phyloP scores from a whole-genome alignment of 2,329 filamentous ascomycete species.

The Alternaria infectoria region DNA sequence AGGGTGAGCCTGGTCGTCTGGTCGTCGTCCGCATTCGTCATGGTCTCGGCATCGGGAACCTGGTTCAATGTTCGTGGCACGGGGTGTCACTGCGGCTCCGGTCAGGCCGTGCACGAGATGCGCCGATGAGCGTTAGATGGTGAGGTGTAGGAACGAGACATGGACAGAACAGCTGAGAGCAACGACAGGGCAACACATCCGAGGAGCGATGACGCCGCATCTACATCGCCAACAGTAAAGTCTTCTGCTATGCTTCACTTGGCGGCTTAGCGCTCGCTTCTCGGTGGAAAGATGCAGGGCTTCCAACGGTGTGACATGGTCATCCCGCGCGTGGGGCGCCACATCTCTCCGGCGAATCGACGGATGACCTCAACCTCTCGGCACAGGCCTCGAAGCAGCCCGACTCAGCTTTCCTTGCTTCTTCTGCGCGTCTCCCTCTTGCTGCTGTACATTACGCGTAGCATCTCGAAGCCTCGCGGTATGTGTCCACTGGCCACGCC shows the following conservation, averaged over 20 bases:
- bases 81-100: conserved; percentile 15
- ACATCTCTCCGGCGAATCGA: conserved; percentile 1
- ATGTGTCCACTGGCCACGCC: not conserved
- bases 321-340: conserved; percentile 20
- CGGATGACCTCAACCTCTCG: conserved; percentile 37
- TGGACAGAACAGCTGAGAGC: not conserved
- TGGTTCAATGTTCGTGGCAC: conserved; percentile 19
- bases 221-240: conserved; percentile 10
- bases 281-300: not conserved
- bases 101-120: conserved; percentile 8
- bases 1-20: conserved; percentile 37
- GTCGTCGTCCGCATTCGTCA: conserved; percentile 33
- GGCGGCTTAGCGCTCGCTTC: conserved; percentile 28
- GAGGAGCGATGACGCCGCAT: conserved; percentile 20
- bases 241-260: conserved; percentile 16
- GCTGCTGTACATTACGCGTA: not conserved
- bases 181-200: conserved; percentile 1
- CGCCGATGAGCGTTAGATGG: not conserved
- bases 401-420: conserved; percentile 10
- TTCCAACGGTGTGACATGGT: conserved; percentile 20
- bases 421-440: conserved; percentile 10
- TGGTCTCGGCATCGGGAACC: conserved; percentile 21
- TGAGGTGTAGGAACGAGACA: conserved; percentile 2
- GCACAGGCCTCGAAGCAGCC: conserved; percentile 22
- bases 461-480: not conserved